These are phyloP conservation scores for Psilocybe cyanescens DNA, from an alignment of 768 basidiomycete species.

Conservation along the genomic window DNA sequence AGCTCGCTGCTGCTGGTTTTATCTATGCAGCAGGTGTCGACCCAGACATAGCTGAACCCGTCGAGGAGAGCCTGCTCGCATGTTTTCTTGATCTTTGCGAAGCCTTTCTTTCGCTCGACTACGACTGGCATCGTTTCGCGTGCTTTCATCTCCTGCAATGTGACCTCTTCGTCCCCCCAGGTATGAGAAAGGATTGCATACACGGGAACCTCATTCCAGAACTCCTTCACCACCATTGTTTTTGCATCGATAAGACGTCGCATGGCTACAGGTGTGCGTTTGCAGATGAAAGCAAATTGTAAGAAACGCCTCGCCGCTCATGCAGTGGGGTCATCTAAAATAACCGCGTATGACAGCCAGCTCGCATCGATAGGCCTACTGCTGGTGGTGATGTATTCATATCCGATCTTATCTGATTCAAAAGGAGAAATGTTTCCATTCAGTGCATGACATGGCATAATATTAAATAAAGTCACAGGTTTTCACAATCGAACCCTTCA, in stretches of 20 bases:
- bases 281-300: too few relatives aligned
- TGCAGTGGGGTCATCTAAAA: too few relatives aligned
- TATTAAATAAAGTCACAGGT: too few relatives aligned
- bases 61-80: constrained; percentile 2
- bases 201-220: constrained; percentile 1
- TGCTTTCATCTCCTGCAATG: constrained; percentile 1
- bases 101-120: constrained; percentile 3
- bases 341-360: too few relatives aligned
- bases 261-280: not conserved
- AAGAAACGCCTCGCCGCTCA: too few relatives aligned
- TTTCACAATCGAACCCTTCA: too few relatives aligned
- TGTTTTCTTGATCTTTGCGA: constrained; percentile 3
- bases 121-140: not conserved
- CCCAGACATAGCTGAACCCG: constrained; percentile 7
- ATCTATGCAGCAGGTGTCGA: constrained; percentile 13
- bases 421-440: too few relatives aligned
- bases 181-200: constrained; percentile 14
- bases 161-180: constrained; percentile 9
- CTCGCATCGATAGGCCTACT: too few relatives aligned
- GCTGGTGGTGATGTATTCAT: too few relatives aligned
- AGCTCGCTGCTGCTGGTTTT: constrained; percentile 11
- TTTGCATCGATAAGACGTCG: constrained; percentile 4
- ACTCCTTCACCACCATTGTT: constrained; percentile 2
- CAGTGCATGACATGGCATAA: too few relatives aligned
- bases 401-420: too few relatives aligned